These are phyloP conservation scores for Rhodotorula sp. DNA, from an alignment of 1,284 basidiomycete species.

Conservation along the genomic window DNA sequence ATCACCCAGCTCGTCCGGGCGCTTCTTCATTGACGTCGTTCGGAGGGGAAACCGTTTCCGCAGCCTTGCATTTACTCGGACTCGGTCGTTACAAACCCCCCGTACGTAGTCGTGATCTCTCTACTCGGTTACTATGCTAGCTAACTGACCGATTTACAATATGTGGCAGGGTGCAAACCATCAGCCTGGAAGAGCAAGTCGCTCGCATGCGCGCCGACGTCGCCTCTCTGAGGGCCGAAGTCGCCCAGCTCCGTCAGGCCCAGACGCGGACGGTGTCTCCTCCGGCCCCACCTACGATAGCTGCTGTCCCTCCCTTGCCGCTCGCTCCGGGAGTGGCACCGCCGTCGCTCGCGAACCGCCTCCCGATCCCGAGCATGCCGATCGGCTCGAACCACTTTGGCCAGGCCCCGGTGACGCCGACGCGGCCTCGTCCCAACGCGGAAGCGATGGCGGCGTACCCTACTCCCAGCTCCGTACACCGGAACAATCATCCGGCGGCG, in stretches of 20 bases:
- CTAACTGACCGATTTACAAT: not conserved
- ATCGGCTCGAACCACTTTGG: not conserved
- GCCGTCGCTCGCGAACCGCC: not conserved
- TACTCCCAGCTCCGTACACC: not conserved
- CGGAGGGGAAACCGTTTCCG: too few species aligned
- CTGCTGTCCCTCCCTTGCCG: too few species aligned
- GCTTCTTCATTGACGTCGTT: not conserved
- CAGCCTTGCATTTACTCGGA: slow-evolving; percentile 16
- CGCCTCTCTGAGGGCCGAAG: not conserved
- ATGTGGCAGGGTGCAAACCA: not conserved
- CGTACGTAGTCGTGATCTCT: not conserved
- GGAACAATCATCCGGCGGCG: not conserved
- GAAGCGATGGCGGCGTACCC: not conserved
- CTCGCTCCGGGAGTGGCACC: too few species aligned
- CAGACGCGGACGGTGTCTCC: not conserved
- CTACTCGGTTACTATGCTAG: not conserved
- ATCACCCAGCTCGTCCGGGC: not conserved
- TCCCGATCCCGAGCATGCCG: not conserved
- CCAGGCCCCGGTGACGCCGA: not conserved
- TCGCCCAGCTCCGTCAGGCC: not conserved
- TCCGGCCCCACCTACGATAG: too few species aligned
- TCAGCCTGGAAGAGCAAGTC: not conserved
- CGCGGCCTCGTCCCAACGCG: not conserved
- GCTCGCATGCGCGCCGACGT: not conserved
- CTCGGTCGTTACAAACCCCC: not conserved